Evolutionary conservation across 495 filamentous ascomycete species (phyloP).

Genomic region (Lasiosphaeris hirsuta): DNA sequence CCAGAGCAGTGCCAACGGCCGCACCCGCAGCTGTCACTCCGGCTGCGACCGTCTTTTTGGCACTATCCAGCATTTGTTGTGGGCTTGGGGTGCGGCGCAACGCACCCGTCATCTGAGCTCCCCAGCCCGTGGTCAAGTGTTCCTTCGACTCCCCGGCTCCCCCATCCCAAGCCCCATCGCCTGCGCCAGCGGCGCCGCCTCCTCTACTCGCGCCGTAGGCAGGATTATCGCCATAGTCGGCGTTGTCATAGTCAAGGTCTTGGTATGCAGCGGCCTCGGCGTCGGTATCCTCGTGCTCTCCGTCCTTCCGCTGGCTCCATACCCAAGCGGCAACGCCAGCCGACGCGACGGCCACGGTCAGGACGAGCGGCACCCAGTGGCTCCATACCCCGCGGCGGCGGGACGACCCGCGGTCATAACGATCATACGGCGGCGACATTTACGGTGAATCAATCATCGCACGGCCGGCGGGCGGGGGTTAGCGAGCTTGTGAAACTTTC

Average conservation of each 20-base stretch:
- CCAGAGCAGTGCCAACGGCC: conserved; percentile 71
- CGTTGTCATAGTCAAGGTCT: conserved; percentile 49
- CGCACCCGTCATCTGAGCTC: conserved; percentile 76
- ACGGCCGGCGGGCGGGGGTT: conserved; percentile 12
- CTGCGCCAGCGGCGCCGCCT: too few relatives aligned
- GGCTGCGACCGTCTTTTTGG: conserved; percentile 69
- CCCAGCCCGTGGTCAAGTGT: conserved; percentile 54
- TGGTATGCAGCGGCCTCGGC: conserved; percentile 32
- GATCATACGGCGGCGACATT: conserved; percentile 78
- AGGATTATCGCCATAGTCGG: conserved; percentile 51
- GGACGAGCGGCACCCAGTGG: conserved; percentile 80
- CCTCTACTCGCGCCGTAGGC: conserved; percentile 46
- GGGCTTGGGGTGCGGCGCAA: conserved; percentile 84
- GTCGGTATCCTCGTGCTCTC: conserved; percentile 57
- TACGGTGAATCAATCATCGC: conserved; percentile 33
- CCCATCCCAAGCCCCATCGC: conserved; percentile 23
- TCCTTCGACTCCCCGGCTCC: conserved; percentile 26
- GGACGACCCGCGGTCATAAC: conserved; percentile 60
- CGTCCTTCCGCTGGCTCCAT: conserved; percentile 77
- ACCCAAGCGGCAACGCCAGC: conserved; percentile 85
- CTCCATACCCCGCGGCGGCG: conserved; percentile 66
- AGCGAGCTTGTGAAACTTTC: neutral
- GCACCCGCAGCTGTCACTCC: conserved; percentile 82
- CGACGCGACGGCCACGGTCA: conserved; percentile 83
- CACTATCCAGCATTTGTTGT: conserved; percentile 79